These are phyloP conservation scores for Panicum hallii DNA, from an alignment of 202 grass and related monocot genomes.

Conservation along the genomic window DNA sequence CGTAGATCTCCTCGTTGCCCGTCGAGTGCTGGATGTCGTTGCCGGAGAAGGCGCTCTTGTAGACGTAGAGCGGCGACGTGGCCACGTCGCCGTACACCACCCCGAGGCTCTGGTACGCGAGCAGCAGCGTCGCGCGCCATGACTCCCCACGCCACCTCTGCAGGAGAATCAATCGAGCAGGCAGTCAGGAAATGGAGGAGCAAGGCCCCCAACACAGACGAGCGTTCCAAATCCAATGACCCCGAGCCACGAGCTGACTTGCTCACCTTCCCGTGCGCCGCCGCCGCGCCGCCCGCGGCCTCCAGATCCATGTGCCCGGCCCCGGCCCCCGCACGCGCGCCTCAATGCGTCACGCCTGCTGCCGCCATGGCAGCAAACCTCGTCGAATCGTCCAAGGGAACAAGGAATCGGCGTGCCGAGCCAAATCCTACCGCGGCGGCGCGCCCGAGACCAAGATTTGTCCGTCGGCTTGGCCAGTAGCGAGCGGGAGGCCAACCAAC, in stretches of 20 bases:
- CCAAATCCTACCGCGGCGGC: slow-evolving; percentile 33
- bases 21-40: slow-evolving; percentile 90
- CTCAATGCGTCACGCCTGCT: slow-evolving; percentile 50
- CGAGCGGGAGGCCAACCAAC: slow-evolving; percentile 33
- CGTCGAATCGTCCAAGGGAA: slow-evolving; percentile 33
- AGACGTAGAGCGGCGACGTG: slow-evolving; percentile 95
- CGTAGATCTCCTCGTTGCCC: slow-evolving; percentile 98
- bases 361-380: slow-evolving; percentile 29
- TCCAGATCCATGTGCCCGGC: slow-evolving; percentile 59
- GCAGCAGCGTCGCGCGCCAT: slow-evolving; percentile 70
- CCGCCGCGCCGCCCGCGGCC: slow-evolving; percentile 33
- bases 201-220: background rate
- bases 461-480: slow-evolving; percentile 43
- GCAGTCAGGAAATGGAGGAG: background rate
- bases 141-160: slow-evolving; percentile 59
- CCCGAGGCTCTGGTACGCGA: slow-evolving; percentile 95
- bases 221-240: slow-evolving; percentile 15
- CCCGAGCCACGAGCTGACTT: background rate
- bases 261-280: slow-evolving; percentile 47
- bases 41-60: slow-evolving; percentile 90
- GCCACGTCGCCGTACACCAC: slow-evolving; percentile 97
- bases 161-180: background rate
- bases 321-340: background rate
- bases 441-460: slow-evolving; percentile 43
- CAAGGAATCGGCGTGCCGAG: slow-evolving; percentile 6